Conservation (phyloP, 495 filamentous ascomycete species). For the Penicillium psychrofluorescens region DNA sequence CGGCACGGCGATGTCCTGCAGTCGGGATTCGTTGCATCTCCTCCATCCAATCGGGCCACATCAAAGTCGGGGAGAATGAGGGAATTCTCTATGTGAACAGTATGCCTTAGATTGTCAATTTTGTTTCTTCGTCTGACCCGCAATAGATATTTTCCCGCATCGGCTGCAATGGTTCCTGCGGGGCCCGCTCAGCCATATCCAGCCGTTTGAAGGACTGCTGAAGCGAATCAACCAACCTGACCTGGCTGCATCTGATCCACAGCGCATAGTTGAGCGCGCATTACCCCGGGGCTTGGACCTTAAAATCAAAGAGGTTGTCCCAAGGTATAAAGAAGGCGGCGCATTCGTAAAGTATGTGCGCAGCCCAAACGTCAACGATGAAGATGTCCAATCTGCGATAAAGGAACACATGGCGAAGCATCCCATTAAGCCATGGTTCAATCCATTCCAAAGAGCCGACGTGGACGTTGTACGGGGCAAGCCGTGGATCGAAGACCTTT, state of each 20-base stretch:
- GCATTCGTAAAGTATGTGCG: conserved; percentile 85
- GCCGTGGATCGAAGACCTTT: conserved; percentile 95
- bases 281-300: conserved; percentile 53
- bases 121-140: conserved; percentile 3
- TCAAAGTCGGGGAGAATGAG: conserved; percentile 61
- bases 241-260: conserved; percentile 55
- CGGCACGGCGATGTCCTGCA: conserved; percentile 4
- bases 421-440: conserved; percentile 84
- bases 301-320: conserved; percentile 69
- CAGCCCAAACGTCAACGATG: conserved; percentile 37
- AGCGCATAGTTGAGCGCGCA: conserved; percentile 52
- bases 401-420: conserved; percentile 53
- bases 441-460: conserved; percentile 65
- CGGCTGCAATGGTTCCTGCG: conserved; percentile 61
- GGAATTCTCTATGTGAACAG: conserved; percentile 86
- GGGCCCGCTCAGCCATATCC: conserved; percentile 49
- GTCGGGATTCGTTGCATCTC: conserved; percentile 9
- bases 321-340: conserved; percentile 83
- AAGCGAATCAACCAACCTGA: conserved; percentile 54
- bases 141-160: conserved; percentile 73
- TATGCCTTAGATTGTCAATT: conserved; percentile 28
- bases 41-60: conserved; percentile 56
- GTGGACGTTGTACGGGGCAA: conserved; percentile 65
- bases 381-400: conserved; percentile 52
- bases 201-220: conserved; percentile 52